phyloP scores from a whole-genome alignment of 1,284 basidiomycete species.

The Marasmius sp. region DNA sequence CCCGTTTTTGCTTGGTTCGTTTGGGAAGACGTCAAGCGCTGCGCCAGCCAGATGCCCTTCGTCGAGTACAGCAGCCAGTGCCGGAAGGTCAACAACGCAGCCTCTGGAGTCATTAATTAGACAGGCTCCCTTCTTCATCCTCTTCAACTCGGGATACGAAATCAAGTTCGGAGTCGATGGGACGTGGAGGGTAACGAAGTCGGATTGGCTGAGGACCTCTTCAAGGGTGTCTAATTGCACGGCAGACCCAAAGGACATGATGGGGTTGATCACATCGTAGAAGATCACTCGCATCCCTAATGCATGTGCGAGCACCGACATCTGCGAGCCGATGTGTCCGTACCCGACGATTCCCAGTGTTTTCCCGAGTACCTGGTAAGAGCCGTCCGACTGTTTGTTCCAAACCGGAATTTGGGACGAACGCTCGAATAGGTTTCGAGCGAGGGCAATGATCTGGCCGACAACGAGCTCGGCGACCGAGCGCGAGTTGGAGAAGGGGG shows the following conservation, averaged over 20 bases:
- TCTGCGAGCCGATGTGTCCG: conserved; percentile 97
- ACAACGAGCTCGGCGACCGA: conserved; percentile 99
- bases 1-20: conserved; percentile 91
- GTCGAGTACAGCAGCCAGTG: conserved; percentile 81
- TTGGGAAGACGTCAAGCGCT: conserved; percentile 94
- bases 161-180: conserved; percentile 96
- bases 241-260: conserved; percentile 97
- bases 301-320: conserved; percentile 95
- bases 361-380: conserved; percentile 98
- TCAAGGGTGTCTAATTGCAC: conserved; percentile 85
- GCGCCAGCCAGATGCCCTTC: conserved; percentile 90
- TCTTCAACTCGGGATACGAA: conserved; percentile 69
- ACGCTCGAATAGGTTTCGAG: conserved; percentile 93
- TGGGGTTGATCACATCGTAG: conserved; percentile 86
- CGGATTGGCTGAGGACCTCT: conserved; percentile 76
- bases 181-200: conserved; percentile 96
- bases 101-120: conserved; percentile 98
- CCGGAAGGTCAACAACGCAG: conserved; percentile 92
- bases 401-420: conserved; percentile 88
- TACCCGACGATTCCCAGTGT: conserved; percentile 98
- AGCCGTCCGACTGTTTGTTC: conserved; percentile 99
- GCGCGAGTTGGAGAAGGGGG: conserved; percentile 98
- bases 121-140: conserved; percentile 96
- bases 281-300: conserved; percentile 97
- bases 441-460: conserved; percentile 90